Base-by-base conservation (phyloP, 2,329 filamentous ascomycete genomes). In the Atkinsonella hypoxylon region DNA sequence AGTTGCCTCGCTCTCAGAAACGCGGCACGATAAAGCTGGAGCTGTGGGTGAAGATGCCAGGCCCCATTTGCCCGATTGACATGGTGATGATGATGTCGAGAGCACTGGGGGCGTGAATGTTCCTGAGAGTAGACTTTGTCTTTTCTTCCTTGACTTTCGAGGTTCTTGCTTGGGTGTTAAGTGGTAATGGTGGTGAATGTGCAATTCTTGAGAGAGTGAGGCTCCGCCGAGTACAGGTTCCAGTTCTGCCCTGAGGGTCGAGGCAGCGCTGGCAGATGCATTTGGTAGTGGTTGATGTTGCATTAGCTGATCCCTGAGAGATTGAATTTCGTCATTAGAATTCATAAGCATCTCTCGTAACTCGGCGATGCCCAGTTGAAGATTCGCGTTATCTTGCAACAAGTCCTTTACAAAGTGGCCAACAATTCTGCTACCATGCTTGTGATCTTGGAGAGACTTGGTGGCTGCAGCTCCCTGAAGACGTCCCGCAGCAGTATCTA, bases 361-460 rank as follows among this genome's bases (percentile, higher is more conserved):
- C 69, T 98, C 93, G 48, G 90, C 81, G 53, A 97, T 94, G 15
- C 89, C 89, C 55, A 93, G 77, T 65, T 98, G 93, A 43, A 98
- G 72, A 58, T 89, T 95, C 10, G 90, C 89, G 62, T 98, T 98
- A 65, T 98, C 93, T 61, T 95, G 85, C 17, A 98, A 73, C 51
- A 98, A 87, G 64, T 97, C 93, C 58, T 90, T 89, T 51, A 98
- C 93, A 59, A 98, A 97, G 62, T 94, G 88, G 18, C 88, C 90
- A n/a, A 97, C 88, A 38, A 95, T 88, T 52, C 74, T 82, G 54
- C 75, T 81, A 10, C 79, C 76, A 51, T 71, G 72, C 57, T 78
- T 78, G 31, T 78, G 75, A 3, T 77, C 75, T 3, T 75, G 76
- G 40, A 86, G 69, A 2, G 81, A 81, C 57, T 81, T 84, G 30